Percentiles rank a stretch among this genome's conserved stretches.
Evolutionary conservation across 768 basidiomycete species (phyloP).

Genomic region (Cystofilobasidium capitatum): DNA sequence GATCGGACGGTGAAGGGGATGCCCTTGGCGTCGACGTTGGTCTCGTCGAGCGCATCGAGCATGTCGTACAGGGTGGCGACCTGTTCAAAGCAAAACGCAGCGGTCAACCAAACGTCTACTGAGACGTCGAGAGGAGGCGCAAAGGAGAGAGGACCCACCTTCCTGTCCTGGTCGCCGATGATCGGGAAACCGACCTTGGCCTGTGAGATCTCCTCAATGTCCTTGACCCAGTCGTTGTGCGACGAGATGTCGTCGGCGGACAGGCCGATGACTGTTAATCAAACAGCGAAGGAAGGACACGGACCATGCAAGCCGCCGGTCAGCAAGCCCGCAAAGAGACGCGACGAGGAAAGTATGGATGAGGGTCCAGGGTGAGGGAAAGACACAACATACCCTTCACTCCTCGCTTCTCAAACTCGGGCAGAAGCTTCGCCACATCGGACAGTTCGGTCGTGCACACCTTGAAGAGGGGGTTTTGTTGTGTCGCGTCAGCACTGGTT

Average conservation of each 20-base stretch:
- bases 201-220: constrained; percentile 48
- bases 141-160: too few relatives aligned
- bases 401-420: constrained; percentile 73
- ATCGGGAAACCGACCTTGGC: constrained; percentile 55
- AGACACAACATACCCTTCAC: constrained; percentile 65
- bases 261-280: constrained; percentile 51
- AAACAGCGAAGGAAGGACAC: too few relatives aligned
- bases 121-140: too few relatives aligned
- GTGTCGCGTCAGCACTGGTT: too few relatives aligned
- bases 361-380: background rate
- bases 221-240: constrained; percentile 79
- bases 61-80: constrained; percentile 80
- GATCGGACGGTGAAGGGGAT: constrained; percentile 97
- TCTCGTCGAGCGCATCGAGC: constrained; percentile 85
- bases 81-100: too few relatives aligned
- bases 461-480: constrained; percentile 25
- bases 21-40: constrained; percentile 55
- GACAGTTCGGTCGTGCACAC: constrained; percentile 77
- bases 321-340: too few relatives aligned
- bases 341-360: constrained; percentile 25
- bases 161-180: constrained; percentile 85
- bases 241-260: constrained; percentile 80
- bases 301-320: too few relatives aligned
- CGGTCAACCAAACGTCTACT: too few relatives aligned
- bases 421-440: constrained; percentile 77